Conservation (phyloP, 2,329 filamentous ascomycete genomes). For the Orbilia ellipsospora region DNA sequence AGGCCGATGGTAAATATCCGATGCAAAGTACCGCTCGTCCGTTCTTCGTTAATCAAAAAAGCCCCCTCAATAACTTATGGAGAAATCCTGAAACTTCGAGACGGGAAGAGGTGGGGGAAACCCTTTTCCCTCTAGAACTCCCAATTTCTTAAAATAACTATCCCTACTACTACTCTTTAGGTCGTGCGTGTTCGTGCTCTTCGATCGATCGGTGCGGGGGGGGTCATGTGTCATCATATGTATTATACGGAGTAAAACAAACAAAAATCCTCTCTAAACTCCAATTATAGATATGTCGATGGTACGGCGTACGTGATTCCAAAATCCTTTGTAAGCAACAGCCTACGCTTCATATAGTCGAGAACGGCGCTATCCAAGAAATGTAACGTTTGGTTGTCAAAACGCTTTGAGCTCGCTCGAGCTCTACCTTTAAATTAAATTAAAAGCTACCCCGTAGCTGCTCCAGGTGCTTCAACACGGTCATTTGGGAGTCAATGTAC, state of each 20-base stretch:
- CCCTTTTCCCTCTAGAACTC: not conserved
- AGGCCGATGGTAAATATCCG: not conserved
- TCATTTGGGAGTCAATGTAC: constrained; percentile 87
- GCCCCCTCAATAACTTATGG: not conserved
- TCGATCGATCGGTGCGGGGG: too few relatives aligned
- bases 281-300: too few relatives aligned
- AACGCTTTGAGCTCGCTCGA: too few relatives aligned
- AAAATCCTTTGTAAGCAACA: too few relatives aligned
- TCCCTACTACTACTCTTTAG: constrained; percentile 2
- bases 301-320: too few relatives aligned
- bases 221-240: too few relatives aligned
- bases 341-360: too few relatives aligned
- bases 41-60: not conserved
- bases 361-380: too few relatives aligned
- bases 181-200: not conserved
- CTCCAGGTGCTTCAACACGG: constrained; percentile 87
- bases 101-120: constrained; percentile 4
- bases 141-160: constrained; percentile 15
- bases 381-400: too few relatives aligned
- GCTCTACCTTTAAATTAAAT: not conserved
- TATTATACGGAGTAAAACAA: too few relatives aligned
- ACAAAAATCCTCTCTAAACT: too few relatives aligned
- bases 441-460: constrained; percentile 66
- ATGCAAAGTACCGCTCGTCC: not conserved
- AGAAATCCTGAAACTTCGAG: constrained; percentile 19